phyloP scores from a whole-genome alignment of 768 basidiomycete species.

The Suillus subaureus region DNA sequence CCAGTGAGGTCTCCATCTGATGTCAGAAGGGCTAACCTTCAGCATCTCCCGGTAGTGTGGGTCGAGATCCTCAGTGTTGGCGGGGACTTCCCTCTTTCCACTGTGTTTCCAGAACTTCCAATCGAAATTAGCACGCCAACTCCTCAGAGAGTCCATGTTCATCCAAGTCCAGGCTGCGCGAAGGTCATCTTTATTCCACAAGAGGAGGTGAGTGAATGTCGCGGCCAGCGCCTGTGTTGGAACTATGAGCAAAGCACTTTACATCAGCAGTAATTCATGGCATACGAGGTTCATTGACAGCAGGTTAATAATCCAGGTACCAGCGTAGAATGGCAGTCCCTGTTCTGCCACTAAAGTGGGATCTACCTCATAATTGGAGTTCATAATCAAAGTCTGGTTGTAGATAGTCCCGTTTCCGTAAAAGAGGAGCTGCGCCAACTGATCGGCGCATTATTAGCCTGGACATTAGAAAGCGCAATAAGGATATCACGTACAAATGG shows the following conservation, averaged over 20 bases:
- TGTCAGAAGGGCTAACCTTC: conserved; percentile 32
- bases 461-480: conserved; percentile 13
- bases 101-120: conserved; percentile 38
- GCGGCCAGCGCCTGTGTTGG: conserved; percentile 46
- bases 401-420: conserved; percentile 55
- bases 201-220: conserved; percentile 50
- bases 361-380: conserved; percentile 54
- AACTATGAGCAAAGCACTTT: conserved; percentile 24
- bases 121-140: conserved; percentile 39
- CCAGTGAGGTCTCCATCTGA: neutral
- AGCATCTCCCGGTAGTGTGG: conserved; percentile 59
- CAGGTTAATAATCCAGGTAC: conserved; percentile 26
- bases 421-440: conserved; percentile 43
- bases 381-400: conserved; percentile 54
- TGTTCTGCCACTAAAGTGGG: conserved; percentile 46
- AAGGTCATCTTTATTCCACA: conserved; percentile 59
- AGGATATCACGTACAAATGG: conserved; percentile 52
- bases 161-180: conserved; percentile 49
- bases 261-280: neutral
- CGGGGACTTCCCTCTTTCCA: conserved; percentile 26
- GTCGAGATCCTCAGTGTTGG: conserved; percentile 46
- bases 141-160: conserved; percentile 30
- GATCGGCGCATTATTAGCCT: neutral
- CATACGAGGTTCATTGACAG: conserved; percentile 17
- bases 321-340: conserved; percentile 35